Evolutionary conservation across 139 green algal species (phyloP).

Genomic region (Closterium sp.): DNA sequence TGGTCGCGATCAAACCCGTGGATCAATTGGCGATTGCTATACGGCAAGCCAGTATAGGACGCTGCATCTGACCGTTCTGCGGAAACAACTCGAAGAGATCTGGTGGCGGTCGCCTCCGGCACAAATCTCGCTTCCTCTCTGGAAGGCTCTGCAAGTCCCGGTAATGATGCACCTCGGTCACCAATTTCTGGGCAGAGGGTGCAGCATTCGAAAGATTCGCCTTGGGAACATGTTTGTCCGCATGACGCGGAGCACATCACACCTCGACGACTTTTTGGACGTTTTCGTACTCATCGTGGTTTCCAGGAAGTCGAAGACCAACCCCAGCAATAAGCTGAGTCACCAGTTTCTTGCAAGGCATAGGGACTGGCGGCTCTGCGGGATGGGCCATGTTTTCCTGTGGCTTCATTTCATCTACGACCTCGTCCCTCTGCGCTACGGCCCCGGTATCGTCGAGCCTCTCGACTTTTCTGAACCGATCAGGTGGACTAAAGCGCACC

Average conservation of each 20-base stretch:
- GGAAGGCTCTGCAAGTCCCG: background rate
- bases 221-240: background rate
- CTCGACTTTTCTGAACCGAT: background rate
- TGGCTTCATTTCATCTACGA: no score
- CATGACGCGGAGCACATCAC: background rate
- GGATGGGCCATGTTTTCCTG: no score
- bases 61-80: background rate
- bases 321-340: no score
- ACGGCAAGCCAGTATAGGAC: background rate
- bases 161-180: background rate
- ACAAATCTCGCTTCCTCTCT: background rate
- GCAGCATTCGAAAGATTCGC: background rate
- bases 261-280: no score
- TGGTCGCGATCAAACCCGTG: background rate
- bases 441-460: background rate
- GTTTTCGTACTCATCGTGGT: no score
- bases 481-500: background rate
- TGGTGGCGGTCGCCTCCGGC: background rate
- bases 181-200: background rate
- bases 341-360: no score
- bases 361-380: no score
- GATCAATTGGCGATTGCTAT: background rate
- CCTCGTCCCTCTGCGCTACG: background rate
- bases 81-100: no score
- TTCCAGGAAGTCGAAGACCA: no score